These are phyloP conservation scores for Oryza longistaminata DNA, from an alignment of 176 grass and related monocot genomes.

Conservation along the genomic window DNA sequence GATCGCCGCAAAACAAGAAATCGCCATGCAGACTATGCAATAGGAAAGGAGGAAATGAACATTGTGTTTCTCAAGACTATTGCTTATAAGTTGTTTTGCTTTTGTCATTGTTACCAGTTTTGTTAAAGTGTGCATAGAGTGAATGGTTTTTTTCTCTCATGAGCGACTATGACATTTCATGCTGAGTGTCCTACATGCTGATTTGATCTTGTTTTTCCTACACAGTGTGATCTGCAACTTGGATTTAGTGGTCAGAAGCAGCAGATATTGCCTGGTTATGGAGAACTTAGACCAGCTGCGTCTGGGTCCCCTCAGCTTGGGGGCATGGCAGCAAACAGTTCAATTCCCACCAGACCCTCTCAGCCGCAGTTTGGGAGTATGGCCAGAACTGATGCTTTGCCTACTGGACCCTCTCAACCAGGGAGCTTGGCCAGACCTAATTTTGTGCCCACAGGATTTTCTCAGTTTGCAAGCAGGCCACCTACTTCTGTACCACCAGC, in stretches of 20 bases:
- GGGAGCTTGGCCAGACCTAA: constrained; percentile 34
- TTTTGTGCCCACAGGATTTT: constrained; percentile 36
- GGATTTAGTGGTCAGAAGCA: constrained; percentile 56
- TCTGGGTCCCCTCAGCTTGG: constrained; percentile 43
- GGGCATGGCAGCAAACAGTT: constrained; percentile 43
- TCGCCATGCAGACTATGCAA: background rate
- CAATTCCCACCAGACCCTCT: constrained; percentile 39
- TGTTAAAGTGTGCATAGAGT: background rate
- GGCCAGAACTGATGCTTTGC: constrained; percentile 24
- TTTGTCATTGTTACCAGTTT: background rate
- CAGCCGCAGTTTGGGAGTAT: constrained; percentile 39
- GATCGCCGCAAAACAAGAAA: background rate
- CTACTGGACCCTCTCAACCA: constrained; percentile 38
- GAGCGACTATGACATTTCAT: background rate
- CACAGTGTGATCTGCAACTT: constrained; percentile 64
- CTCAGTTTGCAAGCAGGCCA: constrained; percentile 39
- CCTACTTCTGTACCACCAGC: constrained; percentile 44
- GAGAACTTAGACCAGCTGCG: constrained; percentile 36
- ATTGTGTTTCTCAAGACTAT: background rate
- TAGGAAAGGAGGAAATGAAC: background rate
- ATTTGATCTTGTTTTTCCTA: constrained; percentile 15
- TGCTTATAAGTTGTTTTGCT: constrained; percentile 4
- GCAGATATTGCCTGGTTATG: constrained; percentile 42
- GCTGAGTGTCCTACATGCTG: constrained; percentile 16
- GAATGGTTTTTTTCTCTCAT: background rate